These are phyloP conservation scores for Pythium myriotylum DNA, from an alignment of 352 stramenopile species.

Conservation along the genomic window DNA sequence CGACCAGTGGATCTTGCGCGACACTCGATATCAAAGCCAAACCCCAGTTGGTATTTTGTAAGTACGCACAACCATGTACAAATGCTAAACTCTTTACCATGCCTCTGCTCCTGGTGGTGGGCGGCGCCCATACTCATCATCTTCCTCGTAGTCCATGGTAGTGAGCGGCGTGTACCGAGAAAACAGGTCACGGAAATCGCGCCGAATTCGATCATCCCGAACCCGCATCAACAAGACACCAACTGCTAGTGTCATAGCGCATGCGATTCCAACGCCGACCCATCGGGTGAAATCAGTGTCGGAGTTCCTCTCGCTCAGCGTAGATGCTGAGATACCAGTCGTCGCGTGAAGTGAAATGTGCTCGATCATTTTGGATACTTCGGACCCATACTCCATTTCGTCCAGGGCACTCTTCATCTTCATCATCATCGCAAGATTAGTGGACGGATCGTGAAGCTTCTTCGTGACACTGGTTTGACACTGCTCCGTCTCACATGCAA, in stretches of 20 bases:
- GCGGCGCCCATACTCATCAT: slow-evolving; percentile 14
- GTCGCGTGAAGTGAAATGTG: slow-evolving; percentile 25
- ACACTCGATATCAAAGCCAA: slow-evolving; percentile 35
- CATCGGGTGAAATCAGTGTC: slow-evolving; percentile 4
- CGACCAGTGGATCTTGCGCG: slow-evolving; percentile 56
- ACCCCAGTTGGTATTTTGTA: slow-evolving; percentile 26
- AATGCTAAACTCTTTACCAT: slow-evolving; percentile 9
- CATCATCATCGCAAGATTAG: slow-evolving; percentile 23
- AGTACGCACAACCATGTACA: neutral
- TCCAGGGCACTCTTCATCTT: slow-evolving; percentile 30
- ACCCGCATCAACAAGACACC: slow-evolving; percentile 25
- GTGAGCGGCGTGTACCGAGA: slow-evolving; percentile 35
- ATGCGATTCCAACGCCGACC: slow-evolving; percentile 6
- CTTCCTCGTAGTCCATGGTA: slow-evolving; percentile 32
- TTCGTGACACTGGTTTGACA: slow-evolving; percentile 15
- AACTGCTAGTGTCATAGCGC: slow-evolving; percentile 15
- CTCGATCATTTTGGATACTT: slow-evolving; percentile 24
- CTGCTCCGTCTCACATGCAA: slow-evolving; percentile 14
- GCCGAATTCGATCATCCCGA: slow-evolving; percentile 33
- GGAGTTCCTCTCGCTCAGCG: too few species aligned
- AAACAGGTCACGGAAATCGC: slow-evolving; percentile 36
- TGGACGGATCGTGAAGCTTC: slow-evolving; percentile 23
- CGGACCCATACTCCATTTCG: slow-evolving; percentile 15
- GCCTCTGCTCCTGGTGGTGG: slow-evolving; percentile 6
- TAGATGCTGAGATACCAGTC: neutral